Evolutionary conservation across 75 land plant genomes (phyloP).

Genomic region (Cryptomeria japonica): DNA sequence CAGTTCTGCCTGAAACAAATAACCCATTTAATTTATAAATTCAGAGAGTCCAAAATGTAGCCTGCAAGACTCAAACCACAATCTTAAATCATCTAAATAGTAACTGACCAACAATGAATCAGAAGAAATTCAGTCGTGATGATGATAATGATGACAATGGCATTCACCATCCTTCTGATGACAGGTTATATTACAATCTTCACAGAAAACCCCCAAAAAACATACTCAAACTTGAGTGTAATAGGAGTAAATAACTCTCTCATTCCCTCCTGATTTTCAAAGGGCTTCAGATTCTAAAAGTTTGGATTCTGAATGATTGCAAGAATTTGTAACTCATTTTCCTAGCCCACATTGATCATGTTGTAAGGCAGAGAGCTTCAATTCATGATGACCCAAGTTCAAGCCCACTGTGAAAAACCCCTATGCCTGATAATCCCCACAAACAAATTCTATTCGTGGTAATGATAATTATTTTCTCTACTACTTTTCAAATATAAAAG

Average conservation of each 20-base stretch:
- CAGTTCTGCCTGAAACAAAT: constrained; percentile 69
- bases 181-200: not conserved
- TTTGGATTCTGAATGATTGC: not conserved
- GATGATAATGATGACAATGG: not conserved
- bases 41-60: not conserved
- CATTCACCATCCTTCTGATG: not conserved
- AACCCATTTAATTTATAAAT: not conserved
- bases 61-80: not conserved
- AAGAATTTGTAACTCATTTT: not conserved
- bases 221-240: not conserved
- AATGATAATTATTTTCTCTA: not conserved
- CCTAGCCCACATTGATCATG: not conserved
- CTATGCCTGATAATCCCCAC: not conserved
- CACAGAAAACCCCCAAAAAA: not conserved
- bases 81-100: not conserved
- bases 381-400: not conserved
- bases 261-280: not conserved
- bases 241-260: not conserved
- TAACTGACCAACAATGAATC: not conserved
- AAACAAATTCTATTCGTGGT: not conserved
- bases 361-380: not conserved
- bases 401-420: not conserved
- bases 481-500: not conserved
- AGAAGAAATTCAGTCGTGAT: not conserved
- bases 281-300: not conserved